Percentiles rank a stretch among this genome's conserved stretches.
Evolutionary conservation across 306 rosid genomes (phyloP).

Genomic region (Acacia confusa): DNA sequence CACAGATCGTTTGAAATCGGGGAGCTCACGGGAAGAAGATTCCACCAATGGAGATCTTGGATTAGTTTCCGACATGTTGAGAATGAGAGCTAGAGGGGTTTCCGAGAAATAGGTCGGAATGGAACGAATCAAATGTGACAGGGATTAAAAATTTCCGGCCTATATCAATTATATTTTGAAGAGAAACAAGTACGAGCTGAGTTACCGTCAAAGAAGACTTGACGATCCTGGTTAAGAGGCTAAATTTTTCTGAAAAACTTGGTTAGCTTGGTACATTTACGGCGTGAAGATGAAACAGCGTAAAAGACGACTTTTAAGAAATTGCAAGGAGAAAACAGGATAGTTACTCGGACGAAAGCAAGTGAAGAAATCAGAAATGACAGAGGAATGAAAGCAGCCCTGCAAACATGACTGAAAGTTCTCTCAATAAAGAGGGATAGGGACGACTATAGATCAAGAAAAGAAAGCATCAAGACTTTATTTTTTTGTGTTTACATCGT

Average conservation of each 20-base stretch:
- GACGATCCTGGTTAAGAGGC: not conserved
- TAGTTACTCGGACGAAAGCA: not conserved
- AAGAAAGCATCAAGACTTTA: conserved; percentile 16
- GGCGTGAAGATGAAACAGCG: not conserved
- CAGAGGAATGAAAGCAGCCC: conserved; percentile 28
- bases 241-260: not conserved
- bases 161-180: conserved; percentile 25
- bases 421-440: conserved; percentile 11
- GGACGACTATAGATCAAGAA: not conserved
- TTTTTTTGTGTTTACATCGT: not conserved
- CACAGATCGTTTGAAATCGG: conserved; percentile 56
- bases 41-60: conserved; percentile 31
- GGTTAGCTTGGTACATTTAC: not conserved
- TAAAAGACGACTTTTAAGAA: not conserved
- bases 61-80: conserved; percentile 45
- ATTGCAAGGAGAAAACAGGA: not conserved
- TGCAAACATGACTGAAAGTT: conserved; percentile 36
- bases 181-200: conserved; percentile 20
- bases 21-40: conserved; percentile 38
- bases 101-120: not conserved
- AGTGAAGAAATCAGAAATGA: conserved; percentile 16
- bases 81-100: not conserved
- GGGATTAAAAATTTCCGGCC: conserved; percentile 11
- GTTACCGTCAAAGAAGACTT: conserved; percentile 14
- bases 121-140: not conserved